Evolutionary conservation across 495 filamentous ascomycete genomes (phyloP), one percentile per base, ranked within the genome.

Genomic region (Penicillium macrosclerotiorum): DNA sequence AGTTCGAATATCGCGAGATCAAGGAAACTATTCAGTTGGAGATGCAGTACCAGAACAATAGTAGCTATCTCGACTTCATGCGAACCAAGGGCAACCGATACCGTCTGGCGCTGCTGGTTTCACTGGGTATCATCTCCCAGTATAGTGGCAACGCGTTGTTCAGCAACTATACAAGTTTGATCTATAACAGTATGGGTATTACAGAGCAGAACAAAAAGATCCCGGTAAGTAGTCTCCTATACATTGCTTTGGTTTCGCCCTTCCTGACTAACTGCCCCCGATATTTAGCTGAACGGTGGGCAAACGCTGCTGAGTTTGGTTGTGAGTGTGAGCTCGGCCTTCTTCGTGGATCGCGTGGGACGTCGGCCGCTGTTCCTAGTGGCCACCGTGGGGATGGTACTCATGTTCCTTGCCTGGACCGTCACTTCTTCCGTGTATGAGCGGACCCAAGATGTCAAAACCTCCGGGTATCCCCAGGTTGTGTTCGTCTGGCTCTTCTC

Each of bases 121-220:
- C 76, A 11, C 64, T 84, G 23, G 82, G 81, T 51, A 77, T 57
- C 31, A 57, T 57, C 30, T 80, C 77, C 2, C 82, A 86, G 65
- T 86, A 79, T 72, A 77, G 73, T 39, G 82, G 82, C 33, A 86
- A 84, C 51, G 80, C 74, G 44, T 71, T 85, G 36, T 76, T 85
- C 57, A 80, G 73, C 43, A 81, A 83, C 68, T 84, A 82, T 49
- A 60, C 75, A 32, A 67, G 51, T 47, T 58, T 63, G 44, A 69
- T 84, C 37, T 79, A 82, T 59, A 65, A 76, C 37, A 71, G 67
- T 19, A 78, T 79, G 49, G 81, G 81, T 37, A 63, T 82, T 39
- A 69, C 43, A 2, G 61, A 73, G 38, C 54, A 69, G 9, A 74
- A 65, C 41, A 64, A 66, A 49, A 71, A 73, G 60, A 74, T 75